Conservation (phyloP, 768 basidiomycete genomes). For the Tulasnella sp. region DNA sequence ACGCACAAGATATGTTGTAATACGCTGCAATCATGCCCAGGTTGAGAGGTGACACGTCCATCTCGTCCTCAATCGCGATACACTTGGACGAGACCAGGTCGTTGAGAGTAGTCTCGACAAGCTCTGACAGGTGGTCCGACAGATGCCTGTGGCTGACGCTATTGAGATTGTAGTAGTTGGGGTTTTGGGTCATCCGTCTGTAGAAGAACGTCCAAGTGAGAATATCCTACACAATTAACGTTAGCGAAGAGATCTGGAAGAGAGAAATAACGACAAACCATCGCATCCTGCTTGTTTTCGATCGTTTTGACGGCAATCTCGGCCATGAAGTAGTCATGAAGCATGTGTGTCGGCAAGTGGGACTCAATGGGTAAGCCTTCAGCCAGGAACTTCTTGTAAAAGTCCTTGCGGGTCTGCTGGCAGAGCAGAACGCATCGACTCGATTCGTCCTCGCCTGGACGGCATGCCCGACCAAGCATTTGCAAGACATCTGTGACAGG, state of each 20-base stretch:
- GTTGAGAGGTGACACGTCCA: slow-evolving; percentile 88
- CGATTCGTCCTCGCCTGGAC: slow-evolving; percentile 79
- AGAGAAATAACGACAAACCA: slow-evolving; percentile 49
- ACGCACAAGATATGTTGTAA: slow-evolving; percentile 87
- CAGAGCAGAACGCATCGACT: slow-evolving; percentile 96
- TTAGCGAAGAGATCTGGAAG: neutral
- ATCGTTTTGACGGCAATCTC: slow-evolving; percentile 99
- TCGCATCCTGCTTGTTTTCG: slow-evolving; percentile 97
- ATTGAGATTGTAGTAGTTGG: slow-evolving; percentile 90
- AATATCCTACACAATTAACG: slow-evolving; percentile 61
- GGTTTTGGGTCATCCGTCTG: slow-evolving; percentile 94
- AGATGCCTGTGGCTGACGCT: slow-evolving; percentile 94
- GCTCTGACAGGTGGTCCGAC: slow-evolving; percentile 91
- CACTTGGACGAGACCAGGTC: slow-evolving; percentile 95
- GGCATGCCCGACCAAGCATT: slow-evolving; percentile 99
- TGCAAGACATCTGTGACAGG: slow-evolving; percentile 98
- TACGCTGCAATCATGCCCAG: slow-evolving; percentile 98
- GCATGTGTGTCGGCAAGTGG: slow-evolving; percentile 78
- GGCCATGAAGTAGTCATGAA: slow-evolving; percentile 97
- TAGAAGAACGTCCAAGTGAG: slow-evolving; percentile 99
- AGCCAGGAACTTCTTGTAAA: slow-evolving; percentile 96
- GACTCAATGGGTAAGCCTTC: slow-evolving; percentile 98
- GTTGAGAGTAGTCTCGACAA: slow-evolving; percentile 88
- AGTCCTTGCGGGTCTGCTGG: slow-evolving; percentile 96
- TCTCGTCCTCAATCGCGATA: slow-evolving; percentile 90